phyloP scores from a whole-genome alignment of 768 basidiomycete genomes.

The Russula virescens region DNA sequence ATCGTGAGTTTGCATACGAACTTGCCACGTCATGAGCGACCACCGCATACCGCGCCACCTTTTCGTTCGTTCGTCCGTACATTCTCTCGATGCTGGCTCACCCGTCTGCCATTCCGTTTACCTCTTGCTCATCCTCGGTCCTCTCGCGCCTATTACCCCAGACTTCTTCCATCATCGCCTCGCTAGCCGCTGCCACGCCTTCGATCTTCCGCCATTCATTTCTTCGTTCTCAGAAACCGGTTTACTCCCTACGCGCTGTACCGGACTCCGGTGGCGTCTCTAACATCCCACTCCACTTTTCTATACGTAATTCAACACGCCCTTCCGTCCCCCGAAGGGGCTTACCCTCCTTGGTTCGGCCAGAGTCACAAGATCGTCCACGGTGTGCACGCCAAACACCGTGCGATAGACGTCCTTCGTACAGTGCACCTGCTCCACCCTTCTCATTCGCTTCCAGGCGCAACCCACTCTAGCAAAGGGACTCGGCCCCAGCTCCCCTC shows the following conservation, averaged over 20 bases:
- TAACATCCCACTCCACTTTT: background rate
- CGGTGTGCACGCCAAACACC: background rate
- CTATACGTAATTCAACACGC: background rate
- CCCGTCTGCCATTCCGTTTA: no score
- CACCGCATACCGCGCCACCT: no score
- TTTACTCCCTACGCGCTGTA: background rate
- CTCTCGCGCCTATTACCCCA: constrained; percentile 8
- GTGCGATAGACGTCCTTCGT: background rate
- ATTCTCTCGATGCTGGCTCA: no score
- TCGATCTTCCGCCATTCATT: background rate
- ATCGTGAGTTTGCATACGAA: no score
- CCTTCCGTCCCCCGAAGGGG: background rate
- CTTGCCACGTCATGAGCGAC: no score
- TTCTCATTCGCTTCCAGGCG: background rate
- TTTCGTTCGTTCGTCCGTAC: no score
- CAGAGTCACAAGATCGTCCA: background rate
- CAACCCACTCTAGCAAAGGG: background rate
- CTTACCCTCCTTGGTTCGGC: background rate
- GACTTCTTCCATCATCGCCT: background rate
- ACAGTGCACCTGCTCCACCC: background rate
- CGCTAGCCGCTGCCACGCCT: background rate
- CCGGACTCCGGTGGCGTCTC: background rate
- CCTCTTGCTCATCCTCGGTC: background rate
- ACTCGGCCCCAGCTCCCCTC: background rate
- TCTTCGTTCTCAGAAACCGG: background rate